Conservation (phyloP, 2,329 filamentous ascomycete species). For the Fonsecaea pugnacius region DNA sequence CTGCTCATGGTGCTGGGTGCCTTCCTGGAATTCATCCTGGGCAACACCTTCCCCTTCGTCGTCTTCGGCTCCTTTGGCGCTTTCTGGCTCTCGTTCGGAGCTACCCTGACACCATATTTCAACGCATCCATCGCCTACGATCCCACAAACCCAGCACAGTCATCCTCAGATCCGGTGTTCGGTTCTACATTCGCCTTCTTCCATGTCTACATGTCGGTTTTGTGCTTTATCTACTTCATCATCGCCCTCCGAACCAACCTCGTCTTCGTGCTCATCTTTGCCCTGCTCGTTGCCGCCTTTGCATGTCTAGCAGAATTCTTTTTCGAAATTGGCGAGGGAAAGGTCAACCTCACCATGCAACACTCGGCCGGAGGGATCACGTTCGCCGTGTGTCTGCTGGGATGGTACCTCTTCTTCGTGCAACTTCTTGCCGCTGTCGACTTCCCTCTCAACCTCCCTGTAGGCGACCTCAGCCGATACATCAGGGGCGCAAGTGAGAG, state of each 20-base stretch:
- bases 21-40: constrained; percentile 44
- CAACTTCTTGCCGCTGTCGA: constrained; percentile 62
- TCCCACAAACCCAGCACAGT: constrained; percentile 37
- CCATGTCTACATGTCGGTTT: constrained; percentile 67
- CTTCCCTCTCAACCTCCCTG: constrained; percentile 61
- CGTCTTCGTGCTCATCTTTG: constrained; percentile 71
- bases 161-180: constrained; percentile 36
- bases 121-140: constrained; percentile 52
- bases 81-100: constrained; percentile 64
- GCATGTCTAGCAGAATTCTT: constrained; percentile 58
- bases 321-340: constrained; percentile 30
- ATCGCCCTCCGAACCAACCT: constrained; percentile 74
- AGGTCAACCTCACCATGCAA: constrained; percentile 19
- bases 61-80: constrained; percentile 55
- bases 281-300: constrained; percentile 65
- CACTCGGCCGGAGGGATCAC: constrained; percentile 54
- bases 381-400: constrained; percentile 57
- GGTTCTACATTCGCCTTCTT: constrained; percentile 58
- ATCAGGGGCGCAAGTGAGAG: constrained; percentile 43
- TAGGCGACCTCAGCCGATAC: constrained; percentile 60
- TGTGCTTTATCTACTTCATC: constrained; percentile 69
- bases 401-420: constrained; percentile 63
- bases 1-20: constrained; percentile 42
- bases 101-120: constrained; percentile 59
- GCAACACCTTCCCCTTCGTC: constrained; percentile 60